A percentile compares a stretch with the other conserved stretches of the same genome.
Conservation (phyloP, 73 alveolate species). For the Diophrys sp. region DNA sequence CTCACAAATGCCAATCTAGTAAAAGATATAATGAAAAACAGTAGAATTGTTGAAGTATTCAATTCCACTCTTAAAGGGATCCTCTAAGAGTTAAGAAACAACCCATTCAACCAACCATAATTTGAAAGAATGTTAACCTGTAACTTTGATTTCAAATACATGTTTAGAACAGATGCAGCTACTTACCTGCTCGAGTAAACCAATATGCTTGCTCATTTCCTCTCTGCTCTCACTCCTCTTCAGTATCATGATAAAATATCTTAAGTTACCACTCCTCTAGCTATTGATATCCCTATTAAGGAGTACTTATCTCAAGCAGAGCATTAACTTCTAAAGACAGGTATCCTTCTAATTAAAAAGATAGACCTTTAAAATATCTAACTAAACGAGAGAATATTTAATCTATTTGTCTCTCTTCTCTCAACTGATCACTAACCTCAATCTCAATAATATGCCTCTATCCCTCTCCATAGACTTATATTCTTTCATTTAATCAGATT, state of each 20-base stretch:
- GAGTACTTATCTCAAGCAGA: too few species aligned
- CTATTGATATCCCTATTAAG: too few species aligned
- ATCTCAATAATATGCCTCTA: neutral
- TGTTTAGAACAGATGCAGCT: neutral
- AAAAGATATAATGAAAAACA: neutral
- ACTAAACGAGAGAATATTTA: too few species aligned
- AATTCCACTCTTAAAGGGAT: neutral
- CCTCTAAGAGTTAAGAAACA: neutral
- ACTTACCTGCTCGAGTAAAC: neutral
- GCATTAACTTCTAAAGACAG: too few species aligned
- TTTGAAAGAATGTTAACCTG: neutral
- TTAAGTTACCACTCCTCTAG: too few species aligned
- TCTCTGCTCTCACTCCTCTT: too few species aligned
- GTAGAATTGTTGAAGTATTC: neutral
- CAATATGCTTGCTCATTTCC: neutral
- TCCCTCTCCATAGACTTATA: neutral
- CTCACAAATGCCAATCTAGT: neutral
- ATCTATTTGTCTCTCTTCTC: too few species aligned
- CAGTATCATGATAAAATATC: too few species aligned
- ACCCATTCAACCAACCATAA: too few species aligned
- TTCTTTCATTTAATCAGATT: neutral
- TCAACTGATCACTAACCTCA: too few species aligned
- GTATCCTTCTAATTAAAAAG: too few species aligned
- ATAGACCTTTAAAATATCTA: too few species aligned
- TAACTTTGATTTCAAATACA: neutral